Evolutionary conservation across 2,329 filamentous ascomycete genomes (phyloP), one percentile per base, ranked within the genome.

Genomic region (Gaeumannomyces sp.): DNA sequence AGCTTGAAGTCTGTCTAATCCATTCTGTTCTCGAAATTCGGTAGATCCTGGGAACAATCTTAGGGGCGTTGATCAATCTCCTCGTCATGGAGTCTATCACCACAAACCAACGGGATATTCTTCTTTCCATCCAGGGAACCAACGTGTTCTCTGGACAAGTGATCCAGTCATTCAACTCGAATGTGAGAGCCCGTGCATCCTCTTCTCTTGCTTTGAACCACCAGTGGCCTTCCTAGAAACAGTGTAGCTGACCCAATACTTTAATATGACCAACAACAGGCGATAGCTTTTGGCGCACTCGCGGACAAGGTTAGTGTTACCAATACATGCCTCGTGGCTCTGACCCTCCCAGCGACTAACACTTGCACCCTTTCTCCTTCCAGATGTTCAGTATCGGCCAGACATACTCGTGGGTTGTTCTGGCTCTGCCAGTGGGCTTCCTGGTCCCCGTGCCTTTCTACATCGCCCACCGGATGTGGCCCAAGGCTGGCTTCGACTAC

Each of bases 21-120:
- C 27, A 6, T 13, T 19, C 19, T 29, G 1, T 22, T 19, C 57
- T 16, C 57, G 10, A 28, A 59, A 76, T 22, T n/a, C 45, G 22
- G 45, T 8, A 53, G 61, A 67, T 76, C 11, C n/a, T 67, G 1
- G 75, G 75, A 19, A 74, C 72, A 7, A 45, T 74, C 6, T 64
- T 76, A 16, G 75, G 75, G 4, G 76, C 75, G 0, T 62, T 77
- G 6, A 72, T 79, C 65, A 79, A 78, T 73, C 85, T 85, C 65
- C 80, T 76, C 11, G 76, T 85, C 62, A 76, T 75, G 72, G 69
- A 66, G 61, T 71, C 70, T 13, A 77, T 79, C 59, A 74, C 78
- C 10, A 65, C 72, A 11, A 75, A 73, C 64, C 76, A 79, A 67
- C 66, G 68, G 19, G 67, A 73, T 0, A 74, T 77, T 45, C 69